phyloP scores from a whole-genome alignment of 768 basidiomycete genomes.

The Lentinus brumalis region DNA sequence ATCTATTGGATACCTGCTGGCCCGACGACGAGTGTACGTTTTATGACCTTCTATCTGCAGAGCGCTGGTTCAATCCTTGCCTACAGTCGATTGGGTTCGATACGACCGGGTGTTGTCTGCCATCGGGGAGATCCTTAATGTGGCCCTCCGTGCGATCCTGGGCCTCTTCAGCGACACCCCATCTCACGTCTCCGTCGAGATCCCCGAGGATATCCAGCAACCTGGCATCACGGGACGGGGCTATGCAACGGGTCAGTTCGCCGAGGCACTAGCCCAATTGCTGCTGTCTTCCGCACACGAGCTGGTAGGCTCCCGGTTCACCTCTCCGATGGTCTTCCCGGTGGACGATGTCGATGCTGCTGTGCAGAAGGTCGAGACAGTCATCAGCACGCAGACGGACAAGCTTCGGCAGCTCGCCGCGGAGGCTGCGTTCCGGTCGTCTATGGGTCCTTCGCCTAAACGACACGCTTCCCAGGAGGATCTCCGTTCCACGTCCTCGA shows the following conservation, averaged over 20 bases:
- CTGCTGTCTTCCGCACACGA: slow-evolving; percentile 17
- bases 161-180: slow-evolving; percentile 13
- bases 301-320: slow-evolving; percentile 5
- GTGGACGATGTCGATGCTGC: slow-evolving; percentile 14
- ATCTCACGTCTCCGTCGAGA: slow-evolving; percentile 13
- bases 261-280: slow-evolving; percentile 18
- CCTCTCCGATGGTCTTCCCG: slow-evolving; percentile 6
- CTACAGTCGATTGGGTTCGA: slow-evolving; percentile 30
- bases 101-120: slow-evolving; percentile 21
- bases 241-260: slow-evolving; percentile 23
- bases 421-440: slow-evolving; percentile 2
- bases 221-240: slow-evolving; percentile 15
- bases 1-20: slow-evolving; percentile 31
- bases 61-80: neutral
- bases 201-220: slow-evolving; percentile 15
- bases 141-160: slow-evolving; percentile 8
- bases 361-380: slow-evolving; percentile 8
- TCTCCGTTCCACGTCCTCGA: slow-evolving; percentile 14
- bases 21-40: slow-evolving; percentile 24
- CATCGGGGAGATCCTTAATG: slow-evolving; percentile 8
- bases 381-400: slow-evolving; percentile 14
- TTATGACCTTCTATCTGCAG: neutral
- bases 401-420: slow-evolving; percentile 20
- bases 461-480: slow-evolving; percentile 24
- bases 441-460: slow-evolving; percentile 20